Conservation (phyloP, 2,329 filamentous ascomycete species). For the Aspergillus sp. region DNA sequence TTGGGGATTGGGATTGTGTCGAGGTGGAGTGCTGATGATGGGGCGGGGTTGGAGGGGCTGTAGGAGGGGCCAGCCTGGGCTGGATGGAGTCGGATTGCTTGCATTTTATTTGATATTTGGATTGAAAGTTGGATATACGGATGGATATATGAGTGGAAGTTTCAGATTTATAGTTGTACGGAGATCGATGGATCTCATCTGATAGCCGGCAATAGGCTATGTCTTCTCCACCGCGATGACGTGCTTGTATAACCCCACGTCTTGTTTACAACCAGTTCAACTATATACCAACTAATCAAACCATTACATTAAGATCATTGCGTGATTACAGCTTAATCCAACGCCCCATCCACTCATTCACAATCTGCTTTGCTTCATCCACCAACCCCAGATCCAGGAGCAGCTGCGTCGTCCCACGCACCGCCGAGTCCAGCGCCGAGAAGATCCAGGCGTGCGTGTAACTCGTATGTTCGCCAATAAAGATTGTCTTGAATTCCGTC, state of each 20-base stretch:
- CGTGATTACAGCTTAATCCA: constrained; percentile 51
- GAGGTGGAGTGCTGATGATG: background rate
- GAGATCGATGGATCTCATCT: too few species aligned
- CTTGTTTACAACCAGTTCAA: too few species aligned
- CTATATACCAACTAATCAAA: too few species aligned
- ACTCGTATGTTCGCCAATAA: constrained; percentile 67
- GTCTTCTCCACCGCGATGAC: too few species aligned
- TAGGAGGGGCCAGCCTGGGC: background rate
- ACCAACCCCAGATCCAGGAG: constrained; percentile 63
- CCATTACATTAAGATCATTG: background rate
- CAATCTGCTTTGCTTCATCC: constrained; percentile 66
- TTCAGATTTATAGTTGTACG: background rate
- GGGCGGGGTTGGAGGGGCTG: constrained; percentile 2
- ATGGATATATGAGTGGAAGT: background rate
- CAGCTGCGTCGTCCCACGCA: constrained; percentile 64
- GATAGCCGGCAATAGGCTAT: background rate
- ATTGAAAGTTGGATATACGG: too few species aligned
- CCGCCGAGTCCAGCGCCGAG: constrained; percentile 65
- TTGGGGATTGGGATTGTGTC: background rate
- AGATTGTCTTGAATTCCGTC: constrained; percentile 68
- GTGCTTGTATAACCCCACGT: too few species aligned
- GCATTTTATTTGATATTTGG: background rate
- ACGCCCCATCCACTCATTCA: constrained; percentile 67
- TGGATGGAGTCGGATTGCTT: constrained; percentile 5
- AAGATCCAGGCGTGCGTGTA: constrained; percentile 63